A percentile compares a stretch with the other conserved stretches of the same genome.
Conservation (phyloP, 2,329 filamentous ascomycete species). For the Remersonia thermophila region DNA sequence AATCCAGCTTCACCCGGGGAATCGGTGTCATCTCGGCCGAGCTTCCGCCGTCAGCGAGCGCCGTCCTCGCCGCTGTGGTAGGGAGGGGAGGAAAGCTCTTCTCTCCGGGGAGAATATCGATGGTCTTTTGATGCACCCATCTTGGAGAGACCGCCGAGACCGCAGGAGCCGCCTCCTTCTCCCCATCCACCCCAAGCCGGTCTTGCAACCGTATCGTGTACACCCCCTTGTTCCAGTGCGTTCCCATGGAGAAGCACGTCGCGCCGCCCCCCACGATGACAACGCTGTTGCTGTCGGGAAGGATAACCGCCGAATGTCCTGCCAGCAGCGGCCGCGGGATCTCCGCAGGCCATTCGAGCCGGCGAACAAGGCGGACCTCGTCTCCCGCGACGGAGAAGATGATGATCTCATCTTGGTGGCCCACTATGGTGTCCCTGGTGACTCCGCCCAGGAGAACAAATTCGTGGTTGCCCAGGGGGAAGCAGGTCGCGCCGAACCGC, state of each 20-base stretch:
- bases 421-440: conserved; percentile 28
- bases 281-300: conserved; percentile 33
- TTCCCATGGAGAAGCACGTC: conserved; percentile 84
- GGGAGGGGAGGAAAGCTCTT: too few species aligned
- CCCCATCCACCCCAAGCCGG: too few species aligned
- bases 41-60: neutral
- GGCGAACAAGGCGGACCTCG: conserved; percentile 17
- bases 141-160: too few species aligned
- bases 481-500: conserved; percentile 32
- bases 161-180: too few species aligned
- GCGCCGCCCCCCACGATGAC: conserved; percentile 67
- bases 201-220: conserved; percentile 27
- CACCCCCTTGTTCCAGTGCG: conserved; percentile 61
- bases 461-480: conserved; percentile 17
- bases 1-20: conserved; percentile 38
- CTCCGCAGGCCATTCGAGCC: conserved; percentile 1
- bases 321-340: conserved; percentile 51
- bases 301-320: conserved; percentile 46
- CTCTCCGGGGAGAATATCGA: conserved; percentile 15
- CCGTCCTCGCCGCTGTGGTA: neutral
- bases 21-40: conserved; percentile 25
- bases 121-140: conserved; percentile 13
- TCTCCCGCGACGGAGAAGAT: conserved; percentile 25
- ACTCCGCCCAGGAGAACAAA: conserved; percentile 34
- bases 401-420: conserved; percentile 39